A percentile compares a stretch with the other conserved stretches of the same genome.
phyloP scores from a whole-genome alignment of 1,139 yeast genomes.

The Suhomyces bribrorum region DNA sequence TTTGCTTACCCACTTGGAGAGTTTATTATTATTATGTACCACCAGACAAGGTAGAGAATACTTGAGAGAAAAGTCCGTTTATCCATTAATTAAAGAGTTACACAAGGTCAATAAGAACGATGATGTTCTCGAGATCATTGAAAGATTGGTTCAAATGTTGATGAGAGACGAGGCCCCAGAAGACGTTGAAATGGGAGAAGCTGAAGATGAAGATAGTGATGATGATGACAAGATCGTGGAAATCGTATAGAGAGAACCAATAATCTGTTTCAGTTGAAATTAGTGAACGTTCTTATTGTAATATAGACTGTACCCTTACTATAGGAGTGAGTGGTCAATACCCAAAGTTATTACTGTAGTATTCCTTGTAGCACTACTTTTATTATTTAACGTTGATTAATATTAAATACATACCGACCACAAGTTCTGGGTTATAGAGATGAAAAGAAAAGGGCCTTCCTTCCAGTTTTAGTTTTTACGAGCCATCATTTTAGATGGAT shows the following conservation, averaged over 20 bases:
- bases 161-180: slow-evolving; percentile 82
- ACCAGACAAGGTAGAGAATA: slow-evolving; percentile 71
- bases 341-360: too few species aligned
- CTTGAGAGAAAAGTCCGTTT: slow-evolving; percentile 76
- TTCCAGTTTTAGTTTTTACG: too few species aligned
- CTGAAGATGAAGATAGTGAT: slow-evolving; percentile 32
- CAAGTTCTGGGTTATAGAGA: too few species aligned
- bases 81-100: slow-evolving; percentile 80
- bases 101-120: slow-evolving; percentile 69
- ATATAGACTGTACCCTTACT: background rate
- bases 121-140: slow-evolving; percentile 66
- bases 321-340: too few species aligned
- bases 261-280: slow-evolving; percentile 1
- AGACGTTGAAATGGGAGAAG: slow-evolving; percentile 24
- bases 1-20: slow-evolving; percentile 71
- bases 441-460: too few species aligned
- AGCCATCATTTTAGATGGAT: too few species aligned
- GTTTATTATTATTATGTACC: slow-evolving; percentile 74
- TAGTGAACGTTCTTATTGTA: too few species aligned
- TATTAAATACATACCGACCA: too few species aligned
- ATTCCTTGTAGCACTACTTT: too few species aligned
- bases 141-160: slow-evolving; percentile 77
- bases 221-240: slow-evolving; percentile 53
- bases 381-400: too few species aligned
- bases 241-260: slow-evolving; percentile 33